Evolutionary conservation across 2,329 filamentous ascomycete species (phyloP).

Genomic region (Bipolaris cookei): DNA sequence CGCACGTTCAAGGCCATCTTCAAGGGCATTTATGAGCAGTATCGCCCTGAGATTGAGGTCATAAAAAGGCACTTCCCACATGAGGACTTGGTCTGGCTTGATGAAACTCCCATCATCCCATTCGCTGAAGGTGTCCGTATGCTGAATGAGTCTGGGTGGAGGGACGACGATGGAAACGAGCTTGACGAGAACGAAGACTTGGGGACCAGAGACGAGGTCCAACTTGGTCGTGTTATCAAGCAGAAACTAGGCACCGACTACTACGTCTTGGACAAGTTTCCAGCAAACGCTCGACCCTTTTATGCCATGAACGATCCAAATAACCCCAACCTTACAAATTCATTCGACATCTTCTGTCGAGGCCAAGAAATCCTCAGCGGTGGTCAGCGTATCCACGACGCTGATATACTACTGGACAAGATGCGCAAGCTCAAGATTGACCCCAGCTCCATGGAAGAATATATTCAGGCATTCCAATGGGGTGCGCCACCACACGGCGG

Average conservation of each 20-base stretch:
- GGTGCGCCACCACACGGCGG: slow-evolving; percentile 89
- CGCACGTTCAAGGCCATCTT: slow-evolving; percentile 81
- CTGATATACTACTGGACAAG: slow-evolving; percentile 73
- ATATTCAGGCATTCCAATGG: slow-evolving; percentile 85
- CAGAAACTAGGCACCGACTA: slow-evolving; percentile 89
- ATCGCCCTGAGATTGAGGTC: slow-evolving; percentile 74
- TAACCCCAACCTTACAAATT: slow-evolving; percentile 79
- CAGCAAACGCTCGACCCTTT: slow-evolving; percentile 81
- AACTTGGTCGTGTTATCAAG: slow-evolving; percentile 81
- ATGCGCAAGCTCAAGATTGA: slow-evolving; percentile 79
- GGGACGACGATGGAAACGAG: slow-evolving; percentile 75
- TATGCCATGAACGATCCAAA: slow-evolving; percentile 85
- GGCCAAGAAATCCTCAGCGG: slow-evolving; percentile 93
- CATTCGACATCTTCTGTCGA: slow-evolving; percentile 92
- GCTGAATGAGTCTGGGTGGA: slow-evolving; percentile 78
- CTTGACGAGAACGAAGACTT: slow-evolving; percentile 79
- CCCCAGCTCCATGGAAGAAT: slow-evolving; percentile 85
- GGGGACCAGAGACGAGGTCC: slow-evolving; percentile 83
- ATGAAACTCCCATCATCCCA: slow-evolving; percentile 80
- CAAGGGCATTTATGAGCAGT: slow-evolving; percentile 71
- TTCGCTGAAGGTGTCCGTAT: slow-evolving; percentile 82
- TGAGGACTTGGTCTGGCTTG: slow-evolving; percentile 83
- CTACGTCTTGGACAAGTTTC: slow-evolving; percentile 94
- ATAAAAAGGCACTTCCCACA: slow-evolving; percentile 86
- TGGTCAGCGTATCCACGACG: slow-evolving; percentile 89